A percentile compares a stretch with the other conserved stretches of the same genome.
These are phyloP conservation scores for Centrapalus pauciflorus DNA, from an alignment of 129 eudicot genomes.

Conservation along the genomic window DNA sequence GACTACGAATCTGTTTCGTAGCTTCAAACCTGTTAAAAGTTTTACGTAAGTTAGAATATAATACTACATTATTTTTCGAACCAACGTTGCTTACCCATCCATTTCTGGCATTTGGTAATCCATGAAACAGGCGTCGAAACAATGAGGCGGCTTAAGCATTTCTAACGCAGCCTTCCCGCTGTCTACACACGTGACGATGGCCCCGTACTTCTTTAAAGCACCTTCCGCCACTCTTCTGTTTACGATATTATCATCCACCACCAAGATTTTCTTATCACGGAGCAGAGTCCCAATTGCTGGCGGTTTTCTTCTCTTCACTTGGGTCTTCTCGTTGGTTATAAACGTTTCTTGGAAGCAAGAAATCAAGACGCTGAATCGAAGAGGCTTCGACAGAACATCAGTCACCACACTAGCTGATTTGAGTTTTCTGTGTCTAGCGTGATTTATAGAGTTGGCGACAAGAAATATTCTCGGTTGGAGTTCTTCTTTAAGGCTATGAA, in stretches of 20 bases:
- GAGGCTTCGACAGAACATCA: slow-evolving; percentile 54
- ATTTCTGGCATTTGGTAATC: slow-evolving; percentile 98
- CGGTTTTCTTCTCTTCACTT: slow-evolving; percentile 40
- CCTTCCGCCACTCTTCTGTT: slow-evolving; percentile 92
- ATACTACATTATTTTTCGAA: no score
- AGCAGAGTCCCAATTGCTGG: slow-evolving; percentile 47
- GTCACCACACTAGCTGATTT: slow-evolving; percentile 53
- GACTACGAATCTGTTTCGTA: slow-evolving; percentile 51
- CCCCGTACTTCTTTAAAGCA: slow-evolving; percentile 86
- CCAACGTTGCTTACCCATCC: slow-evolving; percentile 81
- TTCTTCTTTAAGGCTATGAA: slow-evolving; percentile 29
- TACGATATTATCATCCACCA: slow-evolving; percentile 86
- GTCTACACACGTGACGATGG: slow-evolving; percentile 68
- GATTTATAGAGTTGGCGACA: slow-evolving; percentile 34
- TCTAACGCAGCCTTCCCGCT: slow-evolving; percentile 61
- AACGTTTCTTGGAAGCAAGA: slow-evolving; percentile 57
- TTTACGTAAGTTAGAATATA: no score
- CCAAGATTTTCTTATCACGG: slow-evolving; percentile 56
- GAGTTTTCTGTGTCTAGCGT: slow-evolving; percentile 30
- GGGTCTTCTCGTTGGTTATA: slow-evolving; percentile 28
- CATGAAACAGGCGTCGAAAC: slow-evolving; percentile 92
- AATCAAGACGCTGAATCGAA: slow-evolving; percentile 49
- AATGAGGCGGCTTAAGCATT: slow-evolving; percentile 72
- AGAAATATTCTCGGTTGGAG: slow-evolving; percentile 43
- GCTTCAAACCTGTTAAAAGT: slow-evolving; percentile 81